Base-by-base conservation (phyloP, 208 protist genomes). In the Leishmania lainsoni region DNA sequence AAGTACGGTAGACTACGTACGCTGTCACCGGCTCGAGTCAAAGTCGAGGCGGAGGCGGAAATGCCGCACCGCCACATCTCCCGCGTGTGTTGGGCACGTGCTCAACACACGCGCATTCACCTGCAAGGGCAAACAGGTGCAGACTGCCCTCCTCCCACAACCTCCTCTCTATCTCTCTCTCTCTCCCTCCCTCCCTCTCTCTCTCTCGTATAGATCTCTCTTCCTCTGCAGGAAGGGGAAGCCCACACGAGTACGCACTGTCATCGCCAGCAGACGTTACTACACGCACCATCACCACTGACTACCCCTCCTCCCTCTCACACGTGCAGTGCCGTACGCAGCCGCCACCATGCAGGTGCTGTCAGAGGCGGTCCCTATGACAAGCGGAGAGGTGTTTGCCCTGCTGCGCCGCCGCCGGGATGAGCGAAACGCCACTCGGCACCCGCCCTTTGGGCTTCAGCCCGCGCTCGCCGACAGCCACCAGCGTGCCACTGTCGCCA, bases 361-460 rank as follows among this genome's bases (percentile, higher is more conserved):
- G 20, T 93, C 89, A 0, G 91, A 95, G 51, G 91, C 90, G 3
- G 80, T 84, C 68, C 92, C 94, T 35, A 89, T 95, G 86, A 97
- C 94, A 12, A 86, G 91, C 76, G 92, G 91, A 14, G 92, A 97
- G 78, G 94, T 97, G n/a, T 96, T 89, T 71, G 88, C 92, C 0
- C 68, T 97, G 3, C 51, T 97, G 56, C 92, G 94, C 8, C 92
- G 94, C 3, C 89, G 91, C 16, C 92, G 94, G 4, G 94, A 97
- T 76, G 91, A 96, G 81, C 91, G 94, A 32, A 95, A 89, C 75
- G 91, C 88, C 12, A 85, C 83, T 42, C 59, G 83, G 26, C 87
- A 90, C 58, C 91, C 89, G 14, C 87, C 92, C 32, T 96, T 97
- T 84, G 87, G 87, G 32, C 75, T 94, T 29, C 93, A 95, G 70